phyloP scores from a whole-genome alignment of 257 asterid species.

The Ajuga chamaepitys region DNA sequence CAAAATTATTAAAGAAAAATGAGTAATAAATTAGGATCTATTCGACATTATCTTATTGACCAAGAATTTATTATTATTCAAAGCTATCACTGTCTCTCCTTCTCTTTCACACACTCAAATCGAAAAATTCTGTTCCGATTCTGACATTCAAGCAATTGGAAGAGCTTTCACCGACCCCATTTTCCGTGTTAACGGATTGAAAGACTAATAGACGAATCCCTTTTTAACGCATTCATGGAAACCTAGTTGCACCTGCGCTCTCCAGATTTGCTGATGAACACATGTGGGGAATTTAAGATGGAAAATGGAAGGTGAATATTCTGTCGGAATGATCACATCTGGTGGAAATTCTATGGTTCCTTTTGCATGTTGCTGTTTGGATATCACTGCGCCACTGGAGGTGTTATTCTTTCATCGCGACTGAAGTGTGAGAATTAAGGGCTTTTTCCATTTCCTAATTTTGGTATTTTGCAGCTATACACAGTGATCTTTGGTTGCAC shows the following conservation, averaged over 20 bases:
- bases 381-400: conserved; percentile 2
- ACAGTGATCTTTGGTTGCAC: conserved; percentile 14
- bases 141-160: not conserved
- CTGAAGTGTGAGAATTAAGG: conserved; percentile 9
- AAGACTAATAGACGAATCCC: not conserved
- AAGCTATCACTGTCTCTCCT: not conserved
- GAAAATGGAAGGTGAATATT: conserved; percentile 10
- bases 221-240: not conserved
- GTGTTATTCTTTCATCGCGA: not conserved
- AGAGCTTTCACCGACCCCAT: conserved; percentile 21
- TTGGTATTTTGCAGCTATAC: conserved; percentile 1
- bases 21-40: not conserved
- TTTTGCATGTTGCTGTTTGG: conserved; percentile 14
- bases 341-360: not conserved
- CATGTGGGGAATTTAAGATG: conserved; percentile 9
- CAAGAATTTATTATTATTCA: not conserved
- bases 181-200: conserved; percentile 20
- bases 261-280: not conserved
- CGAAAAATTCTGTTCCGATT: not conserved
- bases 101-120: not conserved
- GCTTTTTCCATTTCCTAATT: not conserved
- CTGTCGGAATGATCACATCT: conserved; percentile 1
- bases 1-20: not conserved
- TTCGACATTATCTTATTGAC: not conserved
- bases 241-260: conserved; percentile 5